Evolutionary conservation across 2,329 filamentous ascomycete genomes (phyloP), one percentile per base, ranked within the genome.

Genomic region (Cladophialophora exuberans): DNA sequence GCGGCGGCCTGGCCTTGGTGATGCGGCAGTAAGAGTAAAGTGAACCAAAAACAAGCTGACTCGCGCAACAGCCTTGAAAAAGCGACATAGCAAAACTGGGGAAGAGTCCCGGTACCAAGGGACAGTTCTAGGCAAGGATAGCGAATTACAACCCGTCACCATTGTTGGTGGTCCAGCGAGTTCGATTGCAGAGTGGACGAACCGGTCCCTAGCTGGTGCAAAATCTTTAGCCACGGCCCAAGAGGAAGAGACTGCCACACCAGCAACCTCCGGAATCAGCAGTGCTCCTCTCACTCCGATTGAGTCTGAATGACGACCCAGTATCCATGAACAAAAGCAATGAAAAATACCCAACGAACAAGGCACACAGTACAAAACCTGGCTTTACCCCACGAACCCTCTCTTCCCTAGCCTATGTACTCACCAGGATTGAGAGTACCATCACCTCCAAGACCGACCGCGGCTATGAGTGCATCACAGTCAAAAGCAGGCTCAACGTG

Each of bases 71-170:
- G 88, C 85, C 3, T 76, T 97, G 36, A 97, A 96, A 73, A 94
- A 92, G 74, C 96, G 95, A 68, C 89, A 96, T 71, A 91, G 87
- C 74, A 95, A 94, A 65, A 89, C 88, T 1, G 89, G 88, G 59
- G 90, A 95, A 66, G 91, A 96, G 67, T 86, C 87, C 7, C 87
- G 93, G 66, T 96, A 90, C 70, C 84, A 87, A 63, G 90, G 90
- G 25, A 96, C 93, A 0, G 82, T 94, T 0, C 78, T 97, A 9
- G 93, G 93, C 3, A 86, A 86, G 62, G 78, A 80, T 39, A 81
- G 81, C 44, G 90, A 96, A 62, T 82, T 86, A 53, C 84, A 83
- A 66, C 82, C 87, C 6, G 76, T 96, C 23, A 78, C 86, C 47
- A 86, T 96, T 47, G 91, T 96, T 69, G 92, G 92, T 38, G 89